Evolutionary conservation across 148 eudicot species (phyloP).

Genomic region (Rheum nobile): DNA sequence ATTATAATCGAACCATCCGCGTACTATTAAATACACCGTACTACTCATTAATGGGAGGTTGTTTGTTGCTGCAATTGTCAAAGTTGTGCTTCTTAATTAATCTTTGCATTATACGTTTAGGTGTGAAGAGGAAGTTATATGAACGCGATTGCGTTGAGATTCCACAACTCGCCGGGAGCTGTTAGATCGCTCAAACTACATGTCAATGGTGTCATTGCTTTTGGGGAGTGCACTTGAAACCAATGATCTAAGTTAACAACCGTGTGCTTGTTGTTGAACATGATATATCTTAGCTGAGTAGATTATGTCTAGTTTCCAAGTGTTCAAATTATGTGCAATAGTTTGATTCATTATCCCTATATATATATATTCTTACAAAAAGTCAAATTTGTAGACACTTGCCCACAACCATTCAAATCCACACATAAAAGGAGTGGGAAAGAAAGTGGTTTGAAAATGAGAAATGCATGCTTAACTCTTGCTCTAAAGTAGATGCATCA

Average conservation of each 20-base stretch:
- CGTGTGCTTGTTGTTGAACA: background rate
- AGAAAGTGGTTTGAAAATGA: slow-evolving; percentile 28
- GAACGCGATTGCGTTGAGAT: background rate
- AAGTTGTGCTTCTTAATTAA: no score
- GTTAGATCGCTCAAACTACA: background rate
- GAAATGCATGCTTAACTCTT: slow-evolving; percentile 21
- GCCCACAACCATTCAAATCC: background rate
- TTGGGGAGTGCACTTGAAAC: background rate
- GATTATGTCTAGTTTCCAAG: background rate
- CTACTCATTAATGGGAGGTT: no score
- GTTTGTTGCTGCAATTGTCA: no score
- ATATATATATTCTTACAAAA: no score
- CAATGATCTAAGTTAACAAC: background rate
- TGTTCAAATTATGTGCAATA: background rate
- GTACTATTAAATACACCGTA: no score
- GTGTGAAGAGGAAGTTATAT: background rate
- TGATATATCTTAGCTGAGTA: background rate
- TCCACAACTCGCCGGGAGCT: background rate
- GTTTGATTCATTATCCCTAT: no score
- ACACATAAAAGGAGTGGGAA: slow-evolving; percentile 1
- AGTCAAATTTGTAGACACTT: no score
- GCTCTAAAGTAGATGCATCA: slow-evolving; percentile 19
- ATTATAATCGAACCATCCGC: no score
- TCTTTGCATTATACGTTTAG: no score
- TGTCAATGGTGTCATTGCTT: background rate